Evolutionary conservation across 345 rosid genomes (phyloP).

Genomic region (Euclidium syriacum): DNA sequence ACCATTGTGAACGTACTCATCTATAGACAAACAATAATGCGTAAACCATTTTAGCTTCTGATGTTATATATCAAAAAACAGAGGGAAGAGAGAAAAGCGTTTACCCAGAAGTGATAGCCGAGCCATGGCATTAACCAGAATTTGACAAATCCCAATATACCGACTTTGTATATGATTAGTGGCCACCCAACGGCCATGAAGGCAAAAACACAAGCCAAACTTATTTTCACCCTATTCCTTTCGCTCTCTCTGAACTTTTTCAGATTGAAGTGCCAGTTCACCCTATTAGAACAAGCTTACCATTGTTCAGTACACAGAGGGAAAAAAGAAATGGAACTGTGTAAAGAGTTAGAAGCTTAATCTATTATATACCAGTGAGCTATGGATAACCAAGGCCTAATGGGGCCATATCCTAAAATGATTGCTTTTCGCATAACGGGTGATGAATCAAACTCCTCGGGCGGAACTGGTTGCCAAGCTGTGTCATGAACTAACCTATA

Average conservation of each 20-base stretch:
- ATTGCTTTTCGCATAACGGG: constrained; percentile 66
- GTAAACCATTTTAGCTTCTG: neutral
- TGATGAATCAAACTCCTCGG: constrained; percentile 64
- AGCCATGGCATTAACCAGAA: constrained; percentile 97
- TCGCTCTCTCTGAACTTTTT: constrained; percentile 84
- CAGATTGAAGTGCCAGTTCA: constrained; percentile 74
- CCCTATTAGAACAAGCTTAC: constrained; percentile 44
- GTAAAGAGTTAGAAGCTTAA: neutral
- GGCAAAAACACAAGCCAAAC: constrained; percentile 91
- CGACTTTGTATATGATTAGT: constrained; percentile 67
- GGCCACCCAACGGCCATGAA: constrained; percentile 98
- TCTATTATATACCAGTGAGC: constrained; percentile 70
- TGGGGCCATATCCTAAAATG: constrained; percentile 79
- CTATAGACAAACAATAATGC: constrained; percentile 33
- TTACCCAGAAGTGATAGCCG: constrained; percentile 96
- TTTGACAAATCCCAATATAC: constrained; percentile 85
- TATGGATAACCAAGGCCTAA: constrained; percentile 94
- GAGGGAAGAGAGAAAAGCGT: neutral
- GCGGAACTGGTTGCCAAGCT: constrained; percentile 88
- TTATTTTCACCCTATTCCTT: constrained; percentile 77
- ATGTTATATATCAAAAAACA: neutral
- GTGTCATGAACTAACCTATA: constrained; percentile 79
- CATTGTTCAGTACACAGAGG: constrained; percentile 7
- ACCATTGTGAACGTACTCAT: constrained; percentile 99
- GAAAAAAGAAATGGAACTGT: neutral